Conservation (phyloP, 2,329 filamentous ascomycete species). For the Fusarium sp. region DNA sequence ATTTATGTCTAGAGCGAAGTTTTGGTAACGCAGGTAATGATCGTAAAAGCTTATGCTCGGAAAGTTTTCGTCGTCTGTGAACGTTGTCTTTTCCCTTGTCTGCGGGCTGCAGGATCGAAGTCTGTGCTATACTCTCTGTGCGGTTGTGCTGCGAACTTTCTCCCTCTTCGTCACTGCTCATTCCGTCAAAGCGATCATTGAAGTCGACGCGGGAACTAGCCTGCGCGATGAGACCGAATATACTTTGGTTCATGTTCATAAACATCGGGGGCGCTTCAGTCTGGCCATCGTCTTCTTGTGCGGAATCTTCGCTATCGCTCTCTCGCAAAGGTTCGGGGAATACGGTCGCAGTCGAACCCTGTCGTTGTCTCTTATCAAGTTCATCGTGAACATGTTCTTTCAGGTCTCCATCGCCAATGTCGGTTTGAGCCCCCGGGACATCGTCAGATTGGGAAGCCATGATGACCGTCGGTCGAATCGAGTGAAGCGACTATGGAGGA, state of each 20-base stretch:
- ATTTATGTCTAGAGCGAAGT: slow-evolving; percentile 58
- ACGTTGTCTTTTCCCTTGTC: slow-evolving; percentile 52
- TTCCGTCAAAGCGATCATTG: slow-evolving; percentile 80
- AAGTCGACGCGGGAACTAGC: slow-evolving; percentile 87
- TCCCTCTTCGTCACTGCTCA: slow-evolving; percentile 86
- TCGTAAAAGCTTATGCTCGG: slow-evolving; percentile 73
- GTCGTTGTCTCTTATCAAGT: slow-evolving; percentile 60
- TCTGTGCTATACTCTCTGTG: slow-evolving; percentile 55
- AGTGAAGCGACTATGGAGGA: slow-evolving; percentile 25
- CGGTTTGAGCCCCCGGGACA: slow-evolving; percentile 36
- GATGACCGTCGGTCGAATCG: slow-evolving; percentile 15
- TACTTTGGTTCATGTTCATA: slow-evolving; percentile 90
- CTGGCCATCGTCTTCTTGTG: slow-evolving; percentile 62
- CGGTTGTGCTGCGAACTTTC: slow-evolving; percentile 64
- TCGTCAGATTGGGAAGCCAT: slow-evolving; percentile 42
- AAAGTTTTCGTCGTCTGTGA: slow-evolving; percentile 69
- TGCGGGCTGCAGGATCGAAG: slow-evolving; percentile 55
- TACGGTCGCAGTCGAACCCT: slow-evolving; percentile 53
- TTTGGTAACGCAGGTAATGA: slow-evolving; percentile 72
- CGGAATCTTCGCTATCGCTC: slow-evolving; percentile 62
- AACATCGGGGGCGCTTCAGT: slow-evolving; percentile 63
- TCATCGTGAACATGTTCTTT: slow-evolving; percentile 58
- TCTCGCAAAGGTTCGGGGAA: slow-evolving; percentile 67
- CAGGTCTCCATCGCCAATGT: slow-evolving; percentile 51
- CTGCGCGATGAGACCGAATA: slow-evolving; percentile 92